Evolutionary conservation across 495 filamentous ascomycete species (phyloP), one percentile per base, ranked within the genome.

Genomic region (Penicillium pulvis): DNA sequence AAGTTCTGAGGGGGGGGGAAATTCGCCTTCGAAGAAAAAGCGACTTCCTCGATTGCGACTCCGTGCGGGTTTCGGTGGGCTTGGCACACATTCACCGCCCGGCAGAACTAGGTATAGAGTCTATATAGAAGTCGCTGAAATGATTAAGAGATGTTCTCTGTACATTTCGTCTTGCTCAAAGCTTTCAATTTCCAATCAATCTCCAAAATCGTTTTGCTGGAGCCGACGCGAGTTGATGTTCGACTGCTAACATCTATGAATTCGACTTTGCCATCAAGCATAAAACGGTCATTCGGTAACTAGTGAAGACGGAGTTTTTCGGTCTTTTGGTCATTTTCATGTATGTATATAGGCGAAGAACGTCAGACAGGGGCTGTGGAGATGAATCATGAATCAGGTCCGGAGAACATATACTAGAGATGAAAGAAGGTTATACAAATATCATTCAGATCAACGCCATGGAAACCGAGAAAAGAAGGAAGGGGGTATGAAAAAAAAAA

Each of bases 21-120:
- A 70, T 65, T 68, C 62, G 65, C 61, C 64, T 64, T 65, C 59
- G 64, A 62, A 60, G 66, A 70, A 70, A 70, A 70, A 67, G 65
- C 62, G 61, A 65, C 67, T 65, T 66, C 56, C 55, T 70, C 56
- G 45, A 56, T 44, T 57, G 46, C 55, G 64, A 64, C 66, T 64
- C 63, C 66, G 66, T 69, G 66, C 67, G 67, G 67, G 67, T 66
- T 69, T 64, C 59, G 57, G 64, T 67, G 64, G 57, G 48, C 66
- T 67, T 64, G 66, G 67, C 59, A 46, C 19, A 6, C 28, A 3
- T 11, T 60, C 57, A 68, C 65, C 66, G 66, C 66, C 64, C 57
- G 67, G 67, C 67, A 70, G 60, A 70, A 70, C 14, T 23, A 23
- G 20, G 20, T 23, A 23, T 23, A 41, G 3, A 12, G 1, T n/a